Base-by-base conservation (phyloP, 2,329 filamentous ascomycete genomes). In the Ceratocystiopsis sp. region DNA sequence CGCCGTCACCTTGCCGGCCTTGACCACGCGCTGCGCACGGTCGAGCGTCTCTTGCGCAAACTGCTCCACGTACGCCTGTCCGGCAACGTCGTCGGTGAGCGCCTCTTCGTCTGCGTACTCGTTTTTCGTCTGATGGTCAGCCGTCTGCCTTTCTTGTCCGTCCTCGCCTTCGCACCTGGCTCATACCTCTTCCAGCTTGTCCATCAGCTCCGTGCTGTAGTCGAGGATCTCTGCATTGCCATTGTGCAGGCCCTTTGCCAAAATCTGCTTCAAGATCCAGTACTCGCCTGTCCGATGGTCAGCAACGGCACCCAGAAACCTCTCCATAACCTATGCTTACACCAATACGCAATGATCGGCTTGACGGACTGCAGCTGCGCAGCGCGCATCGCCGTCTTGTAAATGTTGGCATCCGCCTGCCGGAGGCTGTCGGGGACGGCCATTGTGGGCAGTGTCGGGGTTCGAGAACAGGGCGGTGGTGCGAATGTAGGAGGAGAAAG, bases 311-410 rank as follows among this genome's bases (percentile, higher is more conserved):
- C 9, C 25, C 4, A 29, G 2, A 11, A 7, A 21, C 19, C 19
- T 11, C 25, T 8, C 9, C 25, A 8, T 29, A 2, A 7, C 10
- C n/a, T 17, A 29, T 4, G 25, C 80, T 56, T 71, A 93, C 89
- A 91, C 86, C 89, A 96, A 61, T 96, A 98, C 49, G 87, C 73
- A 52, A 96, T 73, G 46, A 91, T 84, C 10, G 91, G 91, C 61
- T 89, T 91, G 55, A 78, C 75, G 46, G 72, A 72, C 58, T 89
- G 82, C 40, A 98, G 73, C 65, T 98, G 89, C 34, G 75, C 73
- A 33, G 85, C 89, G 55, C 89, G 78, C 43, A 79, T 72, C 48
- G 87, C 78, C 60, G 93, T 95, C 47, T 85, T 83, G 51, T 52
- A 60, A 42, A 61, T 54, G 50, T 76, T 78, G 55, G 94, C 76